Conservation (phyloP, 2,329 filamentous ascomycete species). For the Aspergillus vadensis region DNA sequence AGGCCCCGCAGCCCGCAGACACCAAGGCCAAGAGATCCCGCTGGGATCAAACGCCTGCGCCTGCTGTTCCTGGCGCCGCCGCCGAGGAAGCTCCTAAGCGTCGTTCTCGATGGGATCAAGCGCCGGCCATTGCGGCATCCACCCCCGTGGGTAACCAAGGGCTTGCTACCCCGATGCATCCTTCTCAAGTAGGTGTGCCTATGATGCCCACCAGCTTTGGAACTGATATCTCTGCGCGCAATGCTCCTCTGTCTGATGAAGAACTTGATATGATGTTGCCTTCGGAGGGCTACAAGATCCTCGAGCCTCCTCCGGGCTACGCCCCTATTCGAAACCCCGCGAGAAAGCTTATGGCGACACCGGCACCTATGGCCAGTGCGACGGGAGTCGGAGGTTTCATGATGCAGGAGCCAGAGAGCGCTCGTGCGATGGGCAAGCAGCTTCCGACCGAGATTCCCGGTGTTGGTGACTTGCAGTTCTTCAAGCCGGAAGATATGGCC, state of each 20-base stretch:
- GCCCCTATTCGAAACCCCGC: conserved; percentile 77
- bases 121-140: conserved; percentile 66
- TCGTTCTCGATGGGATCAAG: conserved; percentile 90
- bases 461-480: conserved; percentile 93
- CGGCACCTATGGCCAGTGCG: conserved; percentile 62
- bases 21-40: conserved; percentile 74
- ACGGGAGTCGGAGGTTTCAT: conserved; percentile 78
- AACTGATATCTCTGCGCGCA: conserved; percentile 76
- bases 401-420: conserved; percentile 93
- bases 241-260: conserved; percentile 84
- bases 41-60: conserved; percentile 80
- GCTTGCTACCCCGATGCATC: conserved; percentile 76
- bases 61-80: conserved; percentile 44
- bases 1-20: conserved; percentile 55
- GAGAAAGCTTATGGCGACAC: conserved; percentile 72
- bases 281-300: conserved; percentile 86
- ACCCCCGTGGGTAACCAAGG: conserved; percentile 73
- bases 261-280: conserved; percentile 91
- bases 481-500: conserved; percentile 97
- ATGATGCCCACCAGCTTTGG: conserved; percentile 68
- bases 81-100: conserved; percentile 66
- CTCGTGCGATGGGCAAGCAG: conserved; percentile 80
- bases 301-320: conserved; percentile 89
- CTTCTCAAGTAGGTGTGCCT: conserved; percentile 60
- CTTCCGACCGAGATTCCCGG: conserved; percentile 94